phyloP scores from a whole-genome alignment of 805 yeast species.

The Candida loeiensis region DNA sequence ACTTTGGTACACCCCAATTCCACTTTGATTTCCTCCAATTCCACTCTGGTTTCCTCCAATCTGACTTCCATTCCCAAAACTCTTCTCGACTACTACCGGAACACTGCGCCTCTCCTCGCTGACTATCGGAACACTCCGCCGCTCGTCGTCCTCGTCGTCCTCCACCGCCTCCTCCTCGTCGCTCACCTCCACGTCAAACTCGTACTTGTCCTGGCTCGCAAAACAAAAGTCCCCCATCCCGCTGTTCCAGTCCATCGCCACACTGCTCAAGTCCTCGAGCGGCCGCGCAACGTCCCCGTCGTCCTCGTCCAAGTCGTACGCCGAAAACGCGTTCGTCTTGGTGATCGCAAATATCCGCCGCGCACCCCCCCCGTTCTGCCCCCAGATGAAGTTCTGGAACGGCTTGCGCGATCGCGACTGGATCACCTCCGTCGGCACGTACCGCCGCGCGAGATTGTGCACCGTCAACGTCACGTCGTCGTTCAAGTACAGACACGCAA shows the following conservation, averaged over 20 bases:
- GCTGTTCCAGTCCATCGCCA: conserved; percentile 55
- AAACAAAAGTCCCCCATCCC: conserved; percentile 48
- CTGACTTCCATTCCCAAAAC: too few relatives aligned
- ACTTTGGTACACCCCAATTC: too few relatives aligned
- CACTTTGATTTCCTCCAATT: too few relatives aligned
- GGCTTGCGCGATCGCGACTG: conserved; percentile 47
- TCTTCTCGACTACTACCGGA: too few relatives aligned
- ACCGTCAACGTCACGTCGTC: conserved; percentile 70
- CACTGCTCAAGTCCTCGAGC: conserved; percentile 49
- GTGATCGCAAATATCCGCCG: conserved; percentile 39
- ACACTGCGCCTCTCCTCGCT: too few relatives aligned
- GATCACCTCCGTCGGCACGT: conserved; percentile 66
- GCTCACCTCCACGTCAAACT: conserved; percentile 28
- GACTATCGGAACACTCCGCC: background rate
- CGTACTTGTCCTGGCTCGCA: conserved; percentile 47
- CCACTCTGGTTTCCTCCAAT: too few relatives aligned
- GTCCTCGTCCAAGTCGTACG: conserved; percentile 29
- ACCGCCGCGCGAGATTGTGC: conserved; percentile 67
- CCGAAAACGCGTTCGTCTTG: conserved; percentile 35
- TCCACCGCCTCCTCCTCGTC: conserved; percentile 4
- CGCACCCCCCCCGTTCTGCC: conserved; percentile 18
- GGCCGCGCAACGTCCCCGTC: conserved; percentile 25
- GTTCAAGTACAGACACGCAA: conserved; percentile 70
- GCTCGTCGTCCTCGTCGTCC: conserved; percentile 3
- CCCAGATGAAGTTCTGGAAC: conserved; percentile 42